phyloP scores from a whole-genome alignment of 2,329 filamentous ascomycete genomes.

The Trichoderma simmonsii region DNA sequence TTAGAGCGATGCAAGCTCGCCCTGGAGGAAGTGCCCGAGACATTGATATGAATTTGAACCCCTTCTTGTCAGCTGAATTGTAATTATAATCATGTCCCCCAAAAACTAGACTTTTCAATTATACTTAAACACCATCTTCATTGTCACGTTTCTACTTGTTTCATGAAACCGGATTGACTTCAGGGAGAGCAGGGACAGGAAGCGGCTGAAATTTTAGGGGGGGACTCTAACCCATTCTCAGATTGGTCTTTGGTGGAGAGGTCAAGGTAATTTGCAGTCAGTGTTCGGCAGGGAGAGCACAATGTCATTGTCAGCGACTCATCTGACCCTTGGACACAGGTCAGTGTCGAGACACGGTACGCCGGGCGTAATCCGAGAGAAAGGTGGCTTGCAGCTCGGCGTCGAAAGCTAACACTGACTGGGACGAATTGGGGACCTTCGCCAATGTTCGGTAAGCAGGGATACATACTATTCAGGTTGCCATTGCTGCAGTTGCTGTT shows the following conservation, averaged over 20 bases:
- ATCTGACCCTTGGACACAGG: neutral
- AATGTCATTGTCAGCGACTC: neutral
- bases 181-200: neutral
- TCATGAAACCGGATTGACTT: neutral
- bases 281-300: neutral
- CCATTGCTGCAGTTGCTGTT: neutral
- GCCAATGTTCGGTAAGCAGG: neutral
- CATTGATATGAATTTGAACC: constrained; percentile 54
- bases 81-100: constrained; percentile 29
- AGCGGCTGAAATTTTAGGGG: neutral
- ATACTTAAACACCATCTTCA: constrained; percentile 11
- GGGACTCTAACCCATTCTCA: neutral
- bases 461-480: neutral
- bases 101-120: constrained; percentile 18
- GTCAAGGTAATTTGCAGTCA: neutral
- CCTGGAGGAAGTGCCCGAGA: constrained; percentile 75
- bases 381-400: neutral
- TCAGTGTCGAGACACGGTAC: neutral
- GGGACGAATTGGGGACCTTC: neutral
- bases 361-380: neutral
- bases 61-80: constrained; percentile 26
- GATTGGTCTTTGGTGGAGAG: neutral
- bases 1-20: constrained; percentile 81
- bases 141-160: neutral
- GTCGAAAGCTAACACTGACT: neutral